These are phyloP conservation scores for Eucalyptus cloeziana DNA, from an alignment of 345 rosid species.

Conservation along the genomic window DNA sequence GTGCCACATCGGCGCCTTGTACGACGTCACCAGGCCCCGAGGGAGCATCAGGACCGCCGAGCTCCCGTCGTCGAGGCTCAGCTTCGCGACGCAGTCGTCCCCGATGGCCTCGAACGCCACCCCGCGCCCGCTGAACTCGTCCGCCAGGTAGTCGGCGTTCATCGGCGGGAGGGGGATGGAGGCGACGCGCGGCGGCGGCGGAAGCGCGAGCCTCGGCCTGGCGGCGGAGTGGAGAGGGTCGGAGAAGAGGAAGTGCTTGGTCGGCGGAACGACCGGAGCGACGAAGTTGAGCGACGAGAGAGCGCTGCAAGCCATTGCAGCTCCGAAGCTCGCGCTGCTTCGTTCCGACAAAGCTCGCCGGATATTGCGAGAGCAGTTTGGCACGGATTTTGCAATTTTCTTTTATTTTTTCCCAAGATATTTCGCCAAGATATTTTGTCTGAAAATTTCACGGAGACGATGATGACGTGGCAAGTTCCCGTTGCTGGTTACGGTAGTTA, in stretches of 20 bases:
- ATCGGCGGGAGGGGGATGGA: conserved; percentile 40
- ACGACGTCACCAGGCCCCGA: conserved; percentile 63
- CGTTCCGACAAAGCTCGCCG: neutral
- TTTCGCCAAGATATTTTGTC: neutral
- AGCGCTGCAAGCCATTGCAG: conserved; percentile 21
- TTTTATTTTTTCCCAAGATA: neutral
- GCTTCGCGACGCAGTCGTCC: conserved; percentile 55
- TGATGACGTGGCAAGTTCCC: neutral
- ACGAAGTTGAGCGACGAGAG: conserved; percentile 17
- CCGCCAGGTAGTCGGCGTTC: conserved; percentile 50
- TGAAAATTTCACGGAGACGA: neutral
- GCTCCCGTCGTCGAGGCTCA: conserved; percentile 56
- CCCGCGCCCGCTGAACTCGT: conserved; percentile 73
- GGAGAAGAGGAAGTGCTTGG: conserved; percentile 1
- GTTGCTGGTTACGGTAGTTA: neutral
- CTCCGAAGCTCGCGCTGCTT: neutral
- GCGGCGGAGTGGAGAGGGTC: neutral
- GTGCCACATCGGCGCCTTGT: conserved; percentile 76
- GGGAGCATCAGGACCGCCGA: conserved; percentile 58
- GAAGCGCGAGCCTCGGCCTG: conserved; percentile 10
- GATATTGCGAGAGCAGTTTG: neutral
- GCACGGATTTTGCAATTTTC: neutral
- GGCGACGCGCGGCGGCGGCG: conserved; percentile 28
- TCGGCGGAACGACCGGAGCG: neutral
- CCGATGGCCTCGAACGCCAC: conserved; percentile 57